A percentile compares a stretch with the other conserved stretches of the same genome.
Conservation (phyloP, 2,329 filamentous ascomycete species). For the Neurospora sp. region DNA sequence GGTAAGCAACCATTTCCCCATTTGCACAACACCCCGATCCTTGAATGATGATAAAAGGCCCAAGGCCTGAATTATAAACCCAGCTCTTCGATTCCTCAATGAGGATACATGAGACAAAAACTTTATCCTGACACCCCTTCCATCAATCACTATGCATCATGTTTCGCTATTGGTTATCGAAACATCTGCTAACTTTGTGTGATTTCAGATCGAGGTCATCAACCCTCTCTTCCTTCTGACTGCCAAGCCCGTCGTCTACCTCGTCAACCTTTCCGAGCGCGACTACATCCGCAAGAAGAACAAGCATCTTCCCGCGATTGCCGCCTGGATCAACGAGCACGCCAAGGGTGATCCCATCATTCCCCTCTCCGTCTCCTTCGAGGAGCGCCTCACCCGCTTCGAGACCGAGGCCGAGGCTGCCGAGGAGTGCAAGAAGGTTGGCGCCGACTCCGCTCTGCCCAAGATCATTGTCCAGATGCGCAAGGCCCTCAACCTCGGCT, state of each 20-base stretch:
- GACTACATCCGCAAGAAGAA: slow-evolving; percentile 99
- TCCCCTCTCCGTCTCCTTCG: slow-evolving; percentile 84
- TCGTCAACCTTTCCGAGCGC: slow-evolving; percentile 94
- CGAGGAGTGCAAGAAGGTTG: slow-evolving; percentile 83
- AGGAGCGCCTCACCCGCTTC: slow-evolving; percentile 80
- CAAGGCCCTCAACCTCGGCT: slow-evolving; percentile 77
- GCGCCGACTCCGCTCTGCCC: slow-evolving; percentile 78
- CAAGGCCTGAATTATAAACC: slow-evolving; percentile 92
- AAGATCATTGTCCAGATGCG: slow-evolving; percentile 93
- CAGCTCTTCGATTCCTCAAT: slow-evolving; percentile 97
- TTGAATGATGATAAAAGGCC: slow-evolving; percentile 98
- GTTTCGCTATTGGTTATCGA: slow-evolving; percentile 5
- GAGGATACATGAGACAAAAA: slow-evolving; percentile 82
- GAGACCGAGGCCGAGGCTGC: slow-evolving; percentile 65
- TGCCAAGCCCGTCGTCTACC: slow-evolving; percentile 93
- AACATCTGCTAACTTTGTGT: slow-evolving; percentile 21
- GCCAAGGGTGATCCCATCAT: slow-evolving; percentile 83
- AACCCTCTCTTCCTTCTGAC: slow-evolving; percentile 93
- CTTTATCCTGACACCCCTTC: slow-evolving; percentile 53
- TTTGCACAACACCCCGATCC: slow-evolving; percentile 13
- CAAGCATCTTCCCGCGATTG: slow-evolving; percentile 91
- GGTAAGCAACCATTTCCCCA: slow-evolving; percentile 49
- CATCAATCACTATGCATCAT: slow-evolving; percentile 14
- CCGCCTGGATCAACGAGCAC: slow-evolving; percentile 91
- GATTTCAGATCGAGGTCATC: slow-evolving; percentile 79